phyloP scores from a whole-genome alignment of 129 eudicot species.

The Flaveria sonorensis region DNA sequence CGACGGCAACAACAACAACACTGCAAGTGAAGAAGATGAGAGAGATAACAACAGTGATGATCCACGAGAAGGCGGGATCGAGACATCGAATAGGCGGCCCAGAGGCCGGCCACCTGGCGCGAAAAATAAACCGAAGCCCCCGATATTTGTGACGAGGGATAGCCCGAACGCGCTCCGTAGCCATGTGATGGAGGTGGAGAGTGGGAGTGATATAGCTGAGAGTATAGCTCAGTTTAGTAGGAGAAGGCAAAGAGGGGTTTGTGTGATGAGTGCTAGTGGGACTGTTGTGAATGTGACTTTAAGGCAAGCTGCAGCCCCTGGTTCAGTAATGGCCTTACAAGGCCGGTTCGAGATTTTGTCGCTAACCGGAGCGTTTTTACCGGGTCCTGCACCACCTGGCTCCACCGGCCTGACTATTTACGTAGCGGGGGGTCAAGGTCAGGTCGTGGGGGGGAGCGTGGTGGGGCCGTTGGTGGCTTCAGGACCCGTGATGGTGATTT shows the following conservation, averaged over 20 bases:
- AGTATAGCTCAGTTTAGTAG: constrained; percentile 65
- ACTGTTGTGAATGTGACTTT: constrained; percentile 64
- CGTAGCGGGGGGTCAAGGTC: constrained; percentile 78
- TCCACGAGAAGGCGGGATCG: constrained; percentile 73
- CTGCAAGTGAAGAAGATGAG: constrained; percentile 51
- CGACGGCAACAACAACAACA: constrained; percentile 23
- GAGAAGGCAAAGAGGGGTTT: constrained; percentile 68
- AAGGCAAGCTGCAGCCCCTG: constrained; percentile 64
- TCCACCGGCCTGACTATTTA: constrained; percentile 72
- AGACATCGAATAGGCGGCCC: constrained; percentile 54
- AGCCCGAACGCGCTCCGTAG: constrained; percentile 77
- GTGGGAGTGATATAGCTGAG: constrained; percentile 76
- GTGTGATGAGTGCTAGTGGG: constrained; percentile 66
- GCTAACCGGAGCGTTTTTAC: constrained; percentile 62
- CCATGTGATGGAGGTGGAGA: constrained; percentile 76
- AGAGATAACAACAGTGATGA: constrained; percentile 48
- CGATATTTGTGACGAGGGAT: constrained; percentile 71
- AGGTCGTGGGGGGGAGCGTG: constrained; percentile 77
- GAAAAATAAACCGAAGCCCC: constrained; percentile 70
- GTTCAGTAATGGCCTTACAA: constrained; percentile 63
- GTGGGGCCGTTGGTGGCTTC: constrained; percentile 68
- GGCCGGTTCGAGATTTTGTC: constrained; percentile 79
- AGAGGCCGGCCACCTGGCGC: constrained; percentile 79
- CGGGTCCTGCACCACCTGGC: constrained; percentile 80
- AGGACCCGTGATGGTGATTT: constrained; percentile 72